Conservation (phyloP, 257 asterid genomes). For the Thymus mandschuricus region DNA sequence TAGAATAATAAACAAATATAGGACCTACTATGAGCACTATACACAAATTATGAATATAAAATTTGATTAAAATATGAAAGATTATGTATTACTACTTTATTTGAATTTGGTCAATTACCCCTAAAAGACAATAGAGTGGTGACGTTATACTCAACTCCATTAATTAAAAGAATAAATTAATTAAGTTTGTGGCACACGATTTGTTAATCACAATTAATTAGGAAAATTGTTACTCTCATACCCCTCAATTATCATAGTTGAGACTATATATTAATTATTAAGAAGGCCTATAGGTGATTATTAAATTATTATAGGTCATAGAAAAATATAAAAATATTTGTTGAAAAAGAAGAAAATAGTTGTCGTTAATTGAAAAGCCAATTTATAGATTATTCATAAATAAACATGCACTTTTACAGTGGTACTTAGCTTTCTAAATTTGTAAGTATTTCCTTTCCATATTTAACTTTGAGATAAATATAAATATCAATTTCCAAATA, state of each 20-base stretch:
- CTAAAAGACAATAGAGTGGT: not conserved
- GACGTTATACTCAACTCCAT: constrained; percentile 7
- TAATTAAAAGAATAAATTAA: not conserved
- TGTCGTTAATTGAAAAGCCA: no score
- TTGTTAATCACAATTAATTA: not conserved
- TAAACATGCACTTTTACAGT: no score
- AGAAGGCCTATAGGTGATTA: not conserved
- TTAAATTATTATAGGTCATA: not conserved
- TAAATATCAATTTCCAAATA: no score
- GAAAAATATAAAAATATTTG: not conserved
- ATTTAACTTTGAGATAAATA: no score
- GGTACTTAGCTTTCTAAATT: no score
- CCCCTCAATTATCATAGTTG: not conserved
- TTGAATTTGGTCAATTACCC: not conserved
- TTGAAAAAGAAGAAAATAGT: no score
- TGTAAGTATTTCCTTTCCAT: no score
- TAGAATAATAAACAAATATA: no score
- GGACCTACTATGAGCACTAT: no score
- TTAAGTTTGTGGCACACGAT: not conserved
- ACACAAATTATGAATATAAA: not conserved
- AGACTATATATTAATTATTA: not conserved
- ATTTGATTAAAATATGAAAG: not conserved
- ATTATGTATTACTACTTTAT: not conserved
- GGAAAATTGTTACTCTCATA: not conserved
- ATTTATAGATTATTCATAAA: no score